Conservation (phyloP, 768 basidiomycete species). For the Serendipita sp. region DNA sequence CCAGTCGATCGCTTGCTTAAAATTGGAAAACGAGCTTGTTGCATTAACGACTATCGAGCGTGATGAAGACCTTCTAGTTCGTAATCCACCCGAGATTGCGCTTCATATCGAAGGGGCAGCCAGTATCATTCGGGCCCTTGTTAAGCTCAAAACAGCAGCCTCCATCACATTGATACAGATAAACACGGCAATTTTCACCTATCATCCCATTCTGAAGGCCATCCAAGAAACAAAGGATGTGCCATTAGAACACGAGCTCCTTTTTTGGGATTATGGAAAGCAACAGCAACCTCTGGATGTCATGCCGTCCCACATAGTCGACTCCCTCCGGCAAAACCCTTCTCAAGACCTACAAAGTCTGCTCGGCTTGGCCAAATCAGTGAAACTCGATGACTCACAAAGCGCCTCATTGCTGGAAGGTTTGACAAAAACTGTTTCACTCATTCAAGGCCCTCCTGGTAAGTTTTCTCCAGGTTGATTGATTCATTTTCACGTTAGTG, state of each 20-base stretch:
- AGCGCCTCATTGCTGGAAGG: constrained; percentile 30
- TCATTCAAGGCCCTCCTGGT: constrained; percentile 65
- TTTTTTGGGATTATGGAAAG: constrained; percentile 33
- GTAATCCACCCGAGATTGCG: constrained; percentile 33
- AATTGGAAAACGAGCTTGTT: constrained; percentile 32
- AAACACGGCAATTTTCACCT: constrained; percentile 46
- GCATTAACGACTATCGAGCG: constrained; percentile 39
- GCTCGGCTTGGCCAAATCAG: constrained; percentile 20
- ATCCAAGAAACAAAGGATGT: constrained; percentile 32
- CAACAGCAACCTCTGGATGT: constrained; percentile 10
- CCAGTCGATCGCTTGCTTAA: constrained; percentile 37
- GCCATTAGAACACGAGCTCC: constrained; percentile 34
- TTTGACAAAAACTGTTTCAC: constrained; percentile 37
- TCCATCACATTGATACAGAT: constrained; percentile 36
- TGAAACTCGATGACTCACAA: constrained; percentile 39
- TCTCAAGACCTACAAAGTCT: constrained; percentile 26
- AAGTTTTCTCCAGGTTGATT: constrained; percentile 11
- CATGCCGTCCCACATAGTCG: constrained; percentile 16
- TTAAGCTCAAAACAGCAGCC: constrained; percentile 23
- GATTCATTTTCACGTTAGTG: neutral
- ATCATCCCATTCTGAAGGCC: constrained; percentile 42
- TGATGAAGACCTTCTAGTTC: constrained; percentile 35
- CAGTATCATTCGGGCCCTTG: constrained; percentile 25
- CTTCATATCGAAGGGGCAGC: constrained; percentile 35
- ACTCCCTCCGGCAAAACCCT: constrained; percentile 19